These are phyloP conservation scores for Tephrocybe sp. DNA, from an alignment of 768 basidiomycete species.

Conservation along the genomic window DNA sequence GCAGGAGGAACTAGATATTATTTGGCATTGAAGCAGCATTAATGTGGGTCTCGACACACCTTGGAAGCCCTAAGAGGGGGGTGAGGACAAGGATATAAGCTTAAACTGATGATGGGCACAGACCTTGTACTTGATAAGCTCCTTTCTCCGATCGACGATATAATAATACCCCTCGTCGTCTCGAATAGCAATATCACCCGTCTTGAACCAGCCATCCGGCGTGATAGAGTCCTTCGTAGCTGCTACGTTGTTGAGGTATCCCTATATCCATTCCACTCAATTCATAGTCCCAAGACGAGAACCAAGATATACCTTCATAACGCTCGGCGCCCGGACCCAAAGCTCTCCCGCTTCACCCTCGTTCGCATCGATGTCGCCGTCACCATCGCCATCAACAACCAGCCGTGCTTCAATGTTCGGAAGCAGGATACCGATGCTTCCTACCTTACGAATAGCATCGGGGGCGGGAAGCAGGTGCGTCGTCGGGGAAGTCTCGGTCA, in stretches of 20 bases:
- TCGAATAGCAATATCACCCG: slow-evolving; percentile 75
- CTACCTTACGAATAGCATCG: slow-evolving; percentile 50
- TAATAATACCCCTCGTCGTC: slow-evolving; percentile 73
- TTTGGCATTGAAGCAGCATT: too few species aligned
- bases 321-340: slow-evolving; percentile 74
- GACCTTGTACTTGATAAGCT: slow-evolving; percentile 77
- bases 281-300: too few species aligned
- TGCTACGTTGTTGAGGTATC: slow-evolving; percentile 70
- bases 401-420: slow-evolving; percentile 78
- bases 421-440: slow-evolving; percentile 67
- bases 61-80: slow-evolving; percentile 63
- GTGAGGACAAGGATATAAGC: too few species aligned
- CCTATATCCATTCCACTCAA: slow-evolving; percentile 38
- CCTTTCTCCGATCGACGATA: slow-evolving; percentile 75
- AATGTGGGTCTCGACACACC: too few species aligned
- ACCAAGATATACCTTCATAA: slow-evolving; percentile 67
- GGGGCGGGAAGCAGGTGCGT: slow-evolving; percentile 53
- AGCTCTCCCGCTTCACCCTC: slow-evolving; percentile 73
- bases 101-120: background rate
- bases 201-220: slow-evolving; percentile 81
- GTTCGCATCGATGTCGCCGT: slow-evolving; percentile 46
- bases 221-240: slow-evolving; percentile 75
- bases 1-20: slow-evolving; percentile 89
- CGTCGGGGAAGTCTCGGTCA: slow-evolving; percentile 83
- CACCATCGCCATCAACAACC: slow-evolving; percentile 60